Evolutionary conservation across 805 yeast genomes (phyloP).

Genomic region (Torulaspora delbrueckii): DNA sequence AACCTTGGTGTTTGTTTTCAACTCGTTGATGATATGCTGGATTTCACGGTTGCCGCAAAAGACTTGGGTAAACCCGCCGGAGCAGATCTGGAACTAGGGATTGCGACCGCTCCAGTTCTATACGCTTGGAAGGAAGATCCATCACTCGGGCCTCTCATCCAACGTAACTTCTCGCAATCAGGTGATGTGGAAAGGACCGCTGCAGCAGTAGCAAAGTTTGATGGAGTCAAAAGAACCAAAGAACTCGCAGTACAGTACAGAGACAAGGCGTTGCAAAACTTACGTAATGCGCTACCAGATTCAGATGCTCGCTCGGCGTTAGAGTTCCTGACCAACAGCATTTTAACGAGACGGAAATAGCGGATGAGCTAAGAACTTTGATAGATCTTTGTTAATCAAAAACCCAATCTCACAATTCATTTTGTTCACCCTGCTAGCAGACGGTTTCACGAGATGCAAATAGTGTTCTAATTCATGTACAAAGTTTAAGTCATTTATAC

Average conservation of each 20-base stretch:
- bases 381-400: neutral
- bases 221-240: slow-evolving; percentile 74
- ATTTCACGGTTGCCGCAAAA: slow-evolving; percentile 81
- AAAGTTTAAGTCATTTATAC: slow-evolving; percentile 1
- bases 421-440: neutral
- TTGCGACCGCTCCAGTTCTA: slow-evolving; percentile 94
- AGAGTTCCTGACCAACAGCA: slow-evolving; percentile 75
- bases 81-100: slow-evolving; percentile 87
- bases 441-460: neutral
- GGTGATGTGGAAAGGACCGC: slow-evolving; percentile 88
- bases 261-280: slow-evolving; percentile 63
- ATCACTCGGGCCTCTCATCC: slow-evolving; percentile 75
- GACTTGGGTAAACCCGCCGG: slow-evolving; percentile 93
- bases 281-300: slow-evolving; percentile 67
- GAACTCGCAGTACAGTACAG: slow-evolving; percentile 75
- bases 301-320: slow-evolving; percentile 86
- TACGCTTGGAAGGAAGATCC: slow-evolving; percentile 92
- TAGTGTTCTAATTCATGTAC: slow-evolving; percentile 6
- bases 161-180: slow-evolving; percentile 69
- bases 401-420: neutral
- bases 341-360: slow-evolving; percentile 74
- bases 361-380: neutral
- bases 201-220: slow-evolving; percentile 59
- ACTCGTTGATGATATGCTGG: slow-evolving; percentile 92
- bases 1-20: slow-evolving; percentile 94